These are phyloP conservation scores for Entomortierella beljakovae DNA, from an alignment of 192 early-diverging fungal genomes.

Conservation along the genomic window DNA sequence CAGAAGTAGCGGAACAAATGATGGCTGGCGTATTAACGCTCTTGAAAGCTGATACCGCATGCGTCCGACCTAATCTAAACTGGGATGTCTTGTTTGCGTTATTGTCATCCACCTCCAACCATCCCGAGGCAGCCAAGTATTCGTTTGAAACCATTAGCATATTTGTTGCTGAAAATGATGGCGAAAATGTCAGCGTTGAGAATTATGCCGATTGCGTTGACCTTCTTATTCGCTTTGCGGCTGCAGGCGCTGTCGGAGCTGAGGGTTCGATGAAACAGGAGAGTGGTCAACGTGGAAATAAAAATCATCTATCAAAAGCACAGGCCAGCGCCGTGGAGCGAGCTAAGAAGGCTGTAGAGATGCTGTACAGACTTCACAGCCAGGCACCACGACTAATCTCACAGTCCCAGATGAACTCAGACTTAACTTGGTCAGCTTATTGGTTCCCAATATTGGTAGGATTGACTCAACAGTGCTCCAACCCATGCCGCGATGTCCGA, in stretches of 20 bases:
- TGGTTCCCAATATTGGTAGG: constrained; percentile 84
- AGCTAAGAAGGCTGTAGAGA: constrained; percentile 74
- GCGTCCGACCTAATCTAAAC: constrained; percentile 49
- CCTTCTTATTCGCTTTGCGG: constrained; percentile 71
- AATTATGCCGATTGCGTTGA: constrained; percentile 84
- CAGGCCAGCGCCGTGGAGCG: constrained; percentile 67
- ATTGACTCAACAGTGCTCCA: constrained; percentile 78
- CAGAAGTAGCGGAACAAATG: constrained; percentile 78
- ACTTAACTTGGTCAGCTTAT: constrained; percentile 76
- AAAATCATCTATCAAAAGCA: constrained; percentile 50
- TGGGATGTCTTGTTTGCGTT: constrained; percentile 69
- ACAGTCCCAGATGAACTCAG: constrained; percentile 54
- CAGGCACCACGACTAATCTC: constrained; percentile 61
- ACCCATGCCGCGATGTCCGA: constrained; percentile 82
- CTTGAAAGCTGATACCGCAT: constrained; percentile 65
- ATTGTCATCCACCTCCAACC: constrained; percentile 65
- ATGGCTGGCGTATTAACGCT: constrained; percentile 80
- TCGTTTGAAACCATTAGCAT: constrained; percentile 72
- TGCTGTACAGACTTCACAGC: constrained; percentile 70
- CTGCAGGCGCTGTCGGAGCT: constrained; percentile 56
- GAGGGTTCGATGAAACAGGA: constrained; percentile 45
- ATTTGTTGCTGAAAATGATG: constrained; percentile 64
- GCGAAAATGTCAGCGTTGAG: constrained; percentile 62
- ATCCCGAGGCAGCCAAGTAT: constrained; percentile 70
- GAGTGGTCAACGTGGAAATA: constrained; percentile 44